phyloP scores from a whole-genome alignment of 2,329 filamentous ascomycete genomes.

The Trichoderma semiorbis region DNA sequence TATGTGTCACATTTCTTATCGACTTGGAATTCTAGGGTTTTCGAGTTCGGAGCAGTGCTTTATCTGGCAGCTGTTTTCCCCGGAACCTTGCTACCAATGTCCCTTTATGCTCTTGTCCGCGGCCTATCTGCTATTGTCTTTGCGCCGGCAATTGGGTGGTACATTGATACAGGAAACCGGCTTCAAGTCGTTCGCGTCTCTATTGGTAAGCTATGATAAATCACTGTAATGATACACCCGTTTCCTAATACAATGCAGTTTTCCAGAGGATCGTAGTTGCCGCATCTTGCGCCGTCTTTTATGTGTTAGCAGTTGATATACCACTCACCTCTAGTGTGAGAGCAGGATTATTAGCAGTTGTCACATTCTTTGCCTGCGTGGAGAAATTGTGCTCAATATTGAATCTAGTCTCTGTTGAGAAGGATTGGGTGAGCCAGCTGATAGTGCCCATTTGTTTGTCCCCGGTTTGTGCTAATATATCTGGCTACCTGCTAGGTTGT shows the following conservation, averaged over 20 bases:
- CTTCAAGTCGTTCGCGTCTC: conserved; percentile 49
- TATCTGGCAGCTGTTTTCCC: conserved; percentile 56
- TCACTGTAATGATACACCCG: neutral
- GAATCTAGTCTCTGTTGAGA: conserved; percentile 66
- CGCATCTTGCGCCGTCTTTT: conserved; percentile 46
- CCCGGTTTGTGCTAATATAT: neutral
- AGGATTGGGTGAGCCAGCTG: conserved; percentile 58
- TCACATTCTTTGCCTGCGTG: conserved; percentile 53
- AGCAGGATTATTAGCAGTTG: neutral
- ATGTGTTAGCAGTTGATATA: conserved; percentile 23
- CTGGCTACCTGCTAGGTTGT: conserved; percentile 26
- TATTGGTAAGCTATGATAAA: conserved; percentile 34
- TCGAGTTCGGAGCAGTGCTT: conserved; percentile 60
- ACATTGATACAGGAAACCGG: conserved; percentile 55
- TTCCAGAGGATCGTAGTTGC: conserved; percentile 44
- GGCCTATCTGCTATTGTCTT: conserved; percentile 55
- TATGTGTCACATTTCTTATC: conserved; percentile 61
- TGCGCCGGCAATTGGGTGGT: conserved; percentile 54
- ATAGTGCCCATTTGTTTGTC: neutral
- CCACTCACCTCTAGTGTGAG: neutral
- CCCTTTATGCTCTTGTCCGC: conserved; percentile 64
- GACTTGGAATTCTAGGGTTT: conserved; percentile 62
- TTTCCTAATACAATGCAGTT: conserved; percentile 22
- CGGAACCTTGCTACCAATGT: conserved; percentile 61
- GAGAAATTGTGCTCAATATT: conserved; percentile 65